phyloP scores from a whole-genome alignment of 2,329 filamentous ascomycete genomes.

The Diaporthe vaccinii region DNA sequence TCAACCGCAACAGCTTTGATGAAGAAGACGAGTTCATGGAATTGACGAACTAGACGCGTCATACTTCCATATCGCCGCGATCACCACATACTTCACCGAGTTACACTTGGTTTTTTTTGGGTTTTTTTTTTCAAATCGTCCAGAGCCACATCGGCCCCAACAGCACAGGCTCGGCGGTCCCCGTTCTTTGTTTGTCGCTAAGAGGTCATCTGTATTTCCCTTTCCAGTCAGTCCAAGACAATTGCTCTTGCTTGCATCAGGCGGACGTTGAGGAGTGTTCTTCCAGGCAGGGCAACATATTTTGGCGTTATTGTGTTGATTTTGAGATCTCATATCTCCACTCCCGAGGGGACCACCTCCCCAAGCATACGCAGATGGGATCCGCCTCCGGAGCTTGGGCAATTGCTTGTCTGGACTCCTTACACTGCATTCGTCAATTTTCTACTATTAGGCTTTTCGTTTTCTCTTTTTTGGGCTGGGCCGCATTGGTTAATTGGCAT shows the following conservation, averaged over 20 bases:
- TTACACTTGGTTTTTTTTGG: neutral
- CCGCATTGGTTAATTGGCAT: slow-evolving; percentile 41
- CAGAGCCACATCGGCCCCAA: neutral
- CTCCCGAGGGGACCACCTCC: neutral
- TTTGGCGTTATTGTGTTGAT: slow-evolving; percentile 35
- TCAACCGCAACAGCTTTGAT: slow-evolving; percentile 67
- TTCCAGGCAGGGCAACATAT: slow-evolving; percentile 46
- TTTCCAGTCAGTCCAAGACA: slow-evolving; percentile 14
- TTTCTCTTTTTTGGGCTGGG: slow-evolving; percentile 23
- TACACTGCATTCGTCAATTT: neutral
- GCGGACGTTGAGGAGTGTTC: slow-evolving; percentile 41
- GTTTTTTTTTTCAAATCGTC: neutral
- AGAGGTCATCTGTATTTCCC: slow-evolving; percentile 13
- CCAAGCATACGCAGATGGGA: slow-evolving; percentile 28
- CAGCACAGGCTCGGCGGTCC: neutral
- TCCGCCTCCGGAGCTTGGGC: slow-evolving; percentile 10
- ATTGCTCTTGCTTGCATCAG: slow-evolving; percentile 41
- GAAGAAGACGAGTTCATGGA: slow-evolving; percentile 98
- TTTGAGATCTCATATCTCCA: slow-evolving; percentile 34
- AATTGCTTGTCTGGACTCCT: slow-evolving; percentile 40
- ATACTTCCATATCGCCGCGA: neutral
- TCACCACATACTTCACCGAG: neutral
- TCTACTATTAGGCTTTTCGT: neutral
- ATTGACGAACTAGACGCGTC: slow-evolving; percentile 55
- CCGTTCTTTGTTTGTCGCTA: neutral